A percentile compares a stretch with the other conserved stretches of the same genome.
phyloP scores from a whole-genome alignment of 495 filamentous ascomycete genomes.

The Antarctomyces pellizariae region DNA sequence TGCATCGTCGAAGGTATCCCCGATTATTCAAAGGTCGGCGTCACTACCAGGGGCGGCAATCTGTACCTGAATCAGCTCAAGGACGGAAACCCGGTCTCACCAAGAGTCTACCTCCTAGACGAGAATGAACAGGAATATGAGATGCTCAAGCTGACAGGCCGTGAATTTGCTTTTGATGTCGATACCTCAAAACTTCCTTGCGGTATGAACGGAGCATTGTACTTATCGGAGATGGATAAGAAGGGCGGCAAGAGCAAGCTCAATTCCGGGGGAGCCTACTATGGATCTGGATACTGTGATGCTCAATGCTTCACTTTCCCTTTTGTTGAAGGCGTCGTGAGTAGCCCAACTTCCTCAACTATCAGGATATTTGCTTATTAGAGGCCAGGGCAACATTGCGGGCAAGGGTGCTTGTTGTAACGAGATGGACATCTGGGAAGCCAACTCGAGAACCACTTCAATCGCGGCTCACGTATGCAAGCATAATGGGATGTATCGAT shows the following conservation, averaged over 20 bases:
- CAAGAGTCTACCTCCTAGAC: conserved; percentile 37
- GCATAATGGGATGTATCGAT: conserved; percentile 21
- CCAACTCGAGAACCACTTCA: conserved; percentile 30
- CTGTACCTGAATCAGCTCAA: conserved; percentile 3
- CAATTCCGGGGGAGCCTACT: conserved; percentile 37
- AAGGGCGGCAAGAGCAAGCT: conserved; percentile 28
- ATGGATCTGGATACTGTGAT: conserved; percentile 51
- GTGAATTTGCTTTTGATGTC: conserved; percentile 39
- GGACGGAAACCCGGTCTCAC: conserved; percentile 19
- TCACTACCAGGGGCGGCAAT: conserved; percentile 18
- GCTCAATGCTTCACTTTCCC: conserved; percentile 32
- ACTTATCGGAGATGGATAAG: conserved; percentile 36
- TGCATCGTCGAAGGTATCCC: conserved; percentile 26
- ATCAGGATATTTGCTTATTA: not conserved
- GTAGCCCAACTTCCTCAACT: conserved; percentile 3
- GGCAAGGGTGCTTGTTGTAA: conserved; percentile 28
- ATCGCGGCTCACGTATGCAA: conserved; percentile 35
- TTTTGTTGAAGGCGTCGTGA: conserved; percentile 33
- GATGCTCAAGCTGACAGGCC: conserved; percentile 29
- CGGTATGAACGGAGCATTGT: conserved; percentile 45
- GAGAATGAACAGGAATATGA: conserved; percentile 30
- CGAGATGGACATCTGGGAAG: conserved; percentile 42
- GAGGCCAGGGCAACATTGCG: conserved; percentile 22
- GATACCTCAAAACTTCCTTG: conserved; percentile 35
- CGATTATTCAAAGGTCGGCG: conserved; percentile 22